A percentile compares a stretch with the other conserved stretches of the same genome.
These are phyloP conservation scores for Hanseniaspora meyeri DNA, from an alignment of 805 yeast species.

Conservation along the genomic window DNA sequence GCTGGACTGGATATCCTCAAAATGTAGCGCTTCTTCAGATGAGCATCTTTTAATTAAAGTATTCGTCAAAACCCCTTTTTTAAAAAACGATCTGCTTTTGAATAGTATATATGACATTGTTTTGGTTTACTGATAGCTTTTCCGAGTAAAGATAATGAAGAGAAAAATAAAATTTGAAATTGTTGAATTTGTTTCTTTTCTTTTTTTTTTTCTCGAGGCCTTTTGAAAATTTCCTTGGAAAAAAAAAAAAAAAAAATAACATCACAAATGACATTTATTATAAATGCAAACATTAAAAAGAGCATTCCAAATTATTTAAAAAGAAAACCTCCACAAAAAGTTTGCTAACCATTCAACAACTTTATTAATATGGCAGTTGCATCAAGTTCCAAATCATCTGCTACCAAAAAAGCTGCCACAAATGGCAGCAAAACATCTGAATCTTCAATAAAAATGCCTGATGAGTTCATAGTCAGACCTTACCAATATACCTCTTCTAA, in stretches of 20 bases:
- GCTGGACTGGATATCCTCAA: background rate
- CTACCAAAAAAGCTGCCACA: constrained; percentile 1
- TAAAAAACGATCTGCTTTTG: background rate
- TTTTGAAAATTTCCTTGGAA: no score
- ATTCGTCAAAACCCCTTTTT: background rate
- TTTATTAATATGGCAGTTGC: constrained; percentile 8
- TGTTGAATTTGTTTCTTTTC: no score
- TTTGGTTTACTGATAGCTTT: background rate
- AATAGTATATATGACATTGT: background rate
- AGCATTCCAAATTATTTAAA: no score
- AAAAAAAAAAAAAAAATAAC: no score
- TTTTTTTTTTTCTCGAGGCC: no score
- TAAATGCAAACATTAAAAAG: no score
- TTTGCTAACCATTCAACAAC: no score
- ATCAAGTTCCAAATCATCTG: constrained; percentile 2
- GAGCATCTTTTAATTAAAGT: background rate
- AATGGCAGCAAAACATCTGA: background rate
- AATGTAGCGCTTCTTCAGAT: background rate
- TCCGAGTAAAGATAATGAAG: no score
- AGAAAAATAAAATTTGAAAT: background rate
- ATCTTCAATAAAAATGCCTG: constrained; percentile 26
- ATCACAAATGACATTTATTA: no score
- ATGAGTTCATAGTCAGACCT: constrained; percentile 32
- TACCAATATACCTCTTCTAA: constrained; percentile 22
- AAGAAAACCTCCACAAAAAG: no score